Percentiles rank a stretch among this genome's conserved stretches.
Conservation (phyloP, 2,329 filamentous ascomycete species). For the Aspergillus terreus region DNA sequence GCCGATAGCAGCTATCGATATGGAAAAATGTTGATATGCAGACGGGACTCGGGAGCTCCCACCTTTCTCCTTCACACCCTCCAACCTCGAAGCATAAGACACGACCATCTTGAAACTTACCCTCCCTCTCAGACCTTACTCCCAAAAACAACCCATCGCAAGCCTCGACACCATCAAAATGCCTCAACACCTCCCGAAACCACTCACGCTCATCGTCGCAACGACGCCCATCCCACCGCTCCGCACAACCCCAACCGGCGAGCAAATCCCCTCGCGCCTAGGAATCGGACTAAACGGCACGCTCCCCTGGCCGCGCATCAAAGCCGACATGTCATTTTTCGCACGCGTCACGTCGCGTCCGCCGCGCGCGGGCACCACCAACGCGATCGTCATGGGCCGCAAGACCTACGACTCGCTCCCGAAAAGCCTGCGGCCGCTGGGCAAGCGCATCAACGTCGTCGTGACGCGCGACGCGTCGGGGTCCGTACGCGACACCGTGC, state of each 20-base stretch:
- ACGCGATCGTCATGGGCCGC: slow-evolving; percentile 93
- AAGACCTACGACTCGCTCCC: slow-evolving; percentile 96
- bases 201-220: slow-evolving; percentile 87
- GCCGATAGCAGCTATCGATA: background rate
- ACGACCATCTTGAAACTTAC: background rate
- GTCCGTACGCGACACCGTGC: slow-evolving; percentile 27
- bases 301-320: slow-evolving; percentile 85
- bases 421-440: slow-evolving; percentile 70
- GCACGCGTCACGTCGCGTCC: slow-evolving; percentile 75
- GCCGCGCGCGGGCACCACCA: slow-evolving; percentile 36
- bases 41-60: background rate
- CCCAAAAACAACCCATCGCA: background rate
- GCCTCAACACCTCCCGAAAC: slow-evolving; percentile 27
- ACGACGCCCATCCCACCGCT: slow-evolving; percentile 59
- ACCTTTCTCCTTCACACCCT: background rate
- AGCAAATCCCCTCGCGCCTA: slow-evolving; percentile 58
- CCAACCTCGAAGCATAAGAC: background rate
- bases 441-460: slow-evolving; percentile 76
- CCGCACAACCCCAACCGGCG: slow-evolving; percentile 40
- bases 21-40: background rate
- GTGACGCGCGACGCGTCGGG: slow-evolving; percentile 53
- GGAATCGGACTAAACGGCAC: slow-evolving; percentile 78
- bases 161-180: slow-evolving; percentile 15
- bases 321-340: slow-evolving; percentile 93
- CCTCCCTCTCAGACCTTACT: background rate